Evolutionary conservation across 116 monocot genomes (phyloP), one percentile per base, ranked within the genome.

Genomic region (Thalassia testudinum): DNA sequence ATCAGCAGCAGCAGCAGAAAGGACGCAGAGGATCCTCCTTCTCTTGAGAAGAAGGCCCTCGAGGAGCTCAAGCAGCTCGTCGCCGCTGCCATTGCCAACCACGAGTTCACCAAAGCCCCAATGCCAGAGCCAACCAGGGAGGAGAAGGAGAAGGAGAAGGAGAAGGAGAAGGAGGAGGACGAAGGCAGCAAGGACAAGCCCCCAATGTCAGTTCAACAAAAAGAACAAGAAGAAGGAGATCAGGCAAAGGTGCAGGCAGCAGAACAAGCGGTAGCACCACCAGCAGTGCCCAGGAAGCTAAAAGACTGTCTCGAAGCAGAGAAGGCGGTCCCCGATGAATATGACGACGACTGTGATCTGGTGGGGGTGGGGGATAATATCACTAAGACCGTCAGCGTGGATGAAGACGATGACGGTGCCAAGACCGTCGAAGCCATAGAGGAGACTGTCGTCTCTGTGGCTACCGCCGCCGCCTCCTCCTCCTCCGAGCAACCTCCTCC

Each of bases 11-110:
- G n/a, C n/a, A n/a, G n/a, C n/a, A 51, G 50, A 5, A 62, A 62
- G 37, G 21, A 23, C 0, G 61, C 51, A 22, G 50, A 27, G 2
- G 61, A 62, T 18, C 61, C 51, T 23, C 24, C 43, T 6, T 74
- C 66, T 21, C 63, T 62, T 7, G 56, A 71, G 56, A 66, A 66
- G 59, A 73, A 70, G 73, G 70, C 78, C 0, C 67, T 79, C 26
- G 78, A 66, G 17, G 66, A 79, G 50, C 59, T 79, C 43, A 73
- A 66, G 54, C 58, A 66, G 63, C 62, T 74, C 21, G 55, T 79
- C 37, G 43, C 59, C 1, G 62, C 64, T 15, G 74, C 78, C 18
- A 58, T 79, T 21, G 62, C 69, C 19, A 63, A 70, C 25, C 43
- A 63, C 43, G 78, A 79, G 63, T 74, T 79, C 50, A 43, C 57